Base-by-base conservation (phyloP, 768 basidiomycete genomes). In the Clavaria fumosa region DNA sequence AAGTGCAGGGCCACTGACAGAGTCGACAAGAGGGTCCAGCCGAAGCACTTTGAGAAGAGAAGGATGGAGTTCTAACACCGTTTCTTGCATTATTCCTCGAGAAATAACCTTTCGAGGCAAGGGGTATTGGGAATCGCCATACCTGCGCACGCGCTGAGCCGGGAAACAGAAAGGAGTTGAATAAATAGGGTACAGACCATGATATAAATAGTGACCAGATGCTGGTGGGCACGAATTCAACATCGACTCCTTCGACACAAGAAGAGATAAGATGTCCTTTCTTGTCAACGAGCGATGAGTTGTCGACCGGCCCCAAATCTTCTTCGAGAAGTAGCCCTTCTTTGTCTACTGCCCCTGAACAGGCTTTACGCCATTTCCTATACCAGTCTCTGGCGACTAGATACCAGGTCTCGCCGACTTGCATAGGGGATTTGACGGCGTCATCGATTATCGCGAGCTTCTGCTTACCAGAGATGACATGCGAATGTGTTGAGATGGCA, bases 341-440 rank as follows among this genome's bases (percentile, higher is more conserved):
- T 57, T 82, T 85, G 63, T 79, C 78, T 19, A 63, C 50, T 44
- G 72, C 57, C 20, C 79, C 81, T 0, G 70, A 66, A 50, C 78
- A 78, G 7, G 82, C 84, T 47, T 70, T 72, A 43, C 66, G 57
- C 78, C 82, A 91, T 23, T 73, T 70, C 41, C 68, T 68, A 61
- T 69, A 82, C 88, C 88, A 93, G 15, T 49, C 47, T 34, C 68
- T 56, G 15, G 76, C 66, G 20, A 91, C 63, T 34, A 91, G 58
- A 57, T 72, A 88, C 86, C 86, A 90, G 6, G 65, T 74, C 35
- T 86, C 73, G 31, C 80, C 80, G 5, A 65, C 57, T 21, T 63
- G 58, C 67, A 88, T 72, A 28, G 62, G 57, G 31, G 49, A 53
- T 27, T 47, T 50, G 47, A 69, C 68, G 10, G 63, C 63, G 4